Evolutionary conservation across 768 basidiomycete species (phyloP).

Genomic region (Pleurotus tuber-regium): DNA sequence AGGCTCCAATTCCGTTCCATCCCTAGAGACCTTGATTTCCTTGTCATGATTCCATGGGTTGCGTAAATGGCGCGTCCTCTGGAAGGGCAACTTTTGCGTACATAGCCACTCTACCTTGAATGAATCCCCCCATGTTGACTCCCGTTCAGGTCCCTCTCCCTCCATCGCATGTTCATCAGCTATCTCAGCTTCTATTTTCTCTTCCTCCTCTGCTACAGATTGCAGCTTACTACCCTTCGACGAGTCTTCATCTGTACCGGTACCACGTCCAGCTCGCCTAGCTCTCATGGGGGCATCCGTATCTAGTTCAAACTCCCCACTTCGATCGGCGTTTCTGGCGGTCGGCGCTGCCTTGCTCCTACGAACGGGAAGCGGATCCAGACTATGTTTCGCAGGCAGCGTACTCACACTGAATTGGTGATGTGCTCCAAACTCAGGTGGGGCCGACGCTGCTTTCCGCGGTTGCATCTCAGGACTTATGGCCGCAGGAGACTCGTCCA

Average conservation of each 20-base stretch:
- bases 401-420: constrained; percentile 26
- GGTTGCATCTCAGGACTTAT: neutral
- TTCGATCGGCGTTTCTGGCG: neutral
- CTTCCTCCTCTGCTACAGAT: constrained; percentile 25
- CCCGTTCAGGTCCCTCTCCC: constrained; percentile 14
- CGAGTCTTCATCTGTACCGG: constrained; percentile 3
- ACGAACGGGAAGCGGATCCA: constrained; percentile 23
- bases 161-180: constrained; percentile 19
- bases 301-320: constrained; percentile 36
- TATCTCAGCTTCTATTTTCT: constrained; percentile 18
- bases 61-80: constrained; percentile 71
- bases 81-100: constrained; percentile 70
- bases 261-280: constrained; percentile 18
- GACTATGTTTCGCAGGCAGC: constrained; percentile 27
- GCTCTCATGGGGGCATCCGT: constrained; percentile 37
- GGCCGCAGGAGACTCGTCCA: constrained; percentile 30
- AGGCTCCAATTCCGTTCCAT: constrained; percentile 93
- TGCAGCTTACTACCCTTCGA: constrained; percentile 13
- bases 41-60: constrained; percentile 93
- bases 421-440: constrained; percentile 46
- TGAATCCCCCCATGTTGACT: constrained; percentile 64
- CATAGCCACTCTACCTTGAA: constrained; percentile 86
- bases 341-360: neutral
- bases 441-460: constrained; percentile 40
- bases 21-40: constrained; percentile 79